Evolutionary conservation across 768 basidiomycete species (phyloP).

Genomic region (Lyophyllum decastes): DNA sequence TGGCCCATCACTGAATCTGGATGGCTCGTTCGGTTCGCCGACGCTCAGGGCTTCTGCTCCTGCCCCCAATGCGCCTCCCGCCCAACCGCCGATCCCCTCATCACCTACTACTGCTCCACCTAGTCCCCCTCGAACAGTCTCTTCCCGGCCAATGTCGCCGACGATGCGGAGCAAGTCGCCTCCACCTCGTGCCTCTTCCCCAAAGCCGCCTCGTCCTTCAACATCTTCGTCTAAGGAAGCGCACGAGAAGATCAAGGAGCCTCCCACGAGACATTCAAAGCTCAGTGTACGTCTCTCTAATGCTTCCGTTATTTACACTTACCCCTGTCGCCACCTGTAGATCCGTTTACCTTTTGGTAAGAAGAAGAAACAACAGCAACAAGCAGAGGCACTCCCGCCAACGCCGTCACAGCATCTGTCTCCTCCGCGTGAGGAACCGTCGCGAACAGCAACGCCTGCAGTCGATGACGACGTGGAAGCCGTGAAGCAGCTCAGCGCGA

Average conservation of each 20-base stretch:
- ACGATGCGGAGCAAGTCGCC: slow-evolving; percentile 46
- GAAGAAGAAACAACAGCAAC: slow-evolving; percentile 71
- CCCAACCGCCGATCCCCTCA: slow-evolving; percentile 27
- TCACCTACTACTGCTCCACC: slow-evolving; percentile 29
- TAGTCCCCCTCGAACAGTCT: slow-evolving; percentile 36
- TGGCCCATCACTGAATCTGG: slow-evolving; percentile 39
- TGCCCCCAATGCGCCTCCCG: slow-evolving; percentile 14
- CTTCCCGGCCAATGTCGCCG: slow-evolving; percentile 40
- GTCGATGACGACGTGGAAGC: slow-evolving; percentile 73
- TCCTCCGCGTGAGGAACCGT: slow-evolving; percentile 46
- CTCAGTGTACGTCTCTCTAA: slow-evolving; percentile 61
- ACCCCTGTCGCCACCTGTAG: slow-evolving; percentile 26
- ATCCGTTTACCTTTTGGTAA: slow-evolving; percentile 79
- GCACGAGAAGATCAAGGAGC: slow-evolving; percentile 58
- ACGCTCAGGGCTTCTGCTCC: slow-evolving; percentile 10
- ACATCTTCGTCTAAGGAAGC: slow-evolving; percentile 63
- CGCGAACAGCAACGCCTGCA: slow-evolving; percentile 46
- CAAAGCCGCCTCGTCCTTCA: slow-evolving; percentile 58
- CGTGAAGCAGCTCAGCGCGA: slow-evolving; percentile 78
- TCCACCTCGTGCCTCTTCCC: slow-evolving; percentile 53
- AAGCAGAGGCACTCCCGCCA: slow-evolving; percentile 44
- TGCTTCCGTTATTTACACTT: slow-evolving; percentile 2
- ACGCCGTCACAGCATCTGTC: slow-evolving; percentile 39
- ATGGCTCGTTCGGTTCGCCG: slow-evolving; percentile 36
- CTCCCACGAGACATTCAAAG: slow-evolving; percentile 66